phyloP scores from a whole-genome alignment of 192 early-diverging fungal species.

The Podila horticola region DNA sequence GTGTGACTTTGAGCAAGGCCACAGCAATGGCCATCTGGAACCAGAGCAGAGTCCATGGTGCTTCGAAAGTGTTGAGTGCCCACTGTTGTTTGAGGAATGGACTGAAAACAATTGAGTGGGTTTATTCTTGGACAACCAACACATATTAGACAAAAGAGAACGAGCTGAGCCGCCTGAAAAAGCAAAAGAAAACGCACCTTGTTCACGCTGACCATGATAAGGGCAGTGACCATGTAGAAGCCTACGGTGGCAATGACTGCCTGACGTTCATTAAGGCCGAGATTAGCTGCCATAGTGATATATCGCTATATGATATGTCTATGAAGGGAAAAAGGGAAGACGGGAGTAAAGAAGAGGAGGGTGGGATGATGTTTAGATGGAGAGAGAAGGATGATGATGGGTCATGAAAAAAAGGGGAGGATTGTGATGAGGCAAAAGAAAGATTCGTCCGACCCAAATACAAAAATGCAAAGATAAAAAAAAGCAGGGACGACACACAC shows the following conservation, averaged over 20 bases:
- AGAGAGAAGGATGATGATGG: constrained; percentile 5
- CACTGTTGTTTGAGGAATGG: constrained; percentile 23
- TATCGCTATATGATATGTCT: not conserved
- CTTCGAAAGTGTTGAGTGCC: constrained; percentile 58
- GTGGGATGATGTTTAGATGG: not conserved
- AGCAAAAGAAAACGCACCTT: constrained; percentile 29
- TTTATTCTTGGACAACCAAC: not conserved
- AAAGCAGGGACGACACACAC: no score
- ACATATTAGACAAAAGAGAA: not conserved
- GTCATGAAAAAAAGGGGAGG: not conserved
- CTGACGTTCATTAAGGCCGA: constrained; percentile 38
- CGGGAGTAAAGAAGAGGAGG: not conserved
- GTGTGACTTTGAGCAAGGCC: constrained; percentile 42
- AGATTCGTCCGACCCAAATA: not conserved
- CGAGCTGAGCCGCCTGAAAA: not conserved
- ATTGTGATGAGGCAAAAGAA: not conserved
- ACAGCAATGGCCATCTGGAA: constrained; percentile 65
- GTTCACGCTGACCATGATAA: constrained; percentile 57
- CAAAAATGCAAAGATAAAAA: not conserved
- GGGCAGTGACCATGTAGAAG: constrained; percentile 56
- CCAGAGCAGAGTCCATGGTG: constrained; percentile 67
- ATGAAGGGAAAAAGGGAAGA: not conserved
- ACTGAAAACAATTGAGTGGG: not conserved
- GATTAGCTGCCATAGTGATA: constrained; percentile 10
- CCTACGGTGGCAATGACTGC: constrained; percentile 42